Base-by-base conservation (phyloP, 352 stramenopile genomes). In the Phytopythium mirpurense region DNA sequence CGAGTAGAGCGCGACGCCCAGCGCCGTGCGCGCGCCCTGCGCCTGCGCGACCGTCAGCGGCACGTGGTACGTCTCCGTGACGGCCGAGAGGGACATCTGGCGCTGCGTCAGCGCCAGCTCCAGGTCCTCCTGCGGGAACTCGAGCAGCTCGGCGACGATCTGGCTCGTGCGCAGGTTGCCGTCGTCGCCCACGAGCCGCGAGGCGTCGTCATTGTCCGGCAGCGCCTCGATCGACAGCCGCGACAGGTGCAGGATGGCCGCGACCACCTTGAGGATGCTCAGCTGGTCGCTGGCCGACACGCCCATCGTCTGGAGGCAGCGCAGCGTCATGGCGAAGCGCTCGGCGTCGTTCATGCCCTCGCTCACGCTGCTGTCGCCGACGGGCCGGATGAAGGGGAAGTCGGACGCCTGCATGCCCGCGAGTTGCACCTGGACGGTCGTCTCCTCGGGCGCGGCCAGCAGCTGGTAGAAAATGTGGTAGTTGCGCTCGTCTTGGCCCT, bases 381-480 rank as follows among this genome's bases (percentile, higher is more conserved):
- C 41, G 0, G 75, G 70, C 40, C 74, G 70, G n/a, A 88, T 81
- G 48, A 90, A 86, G 12, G 78, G 81, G 59, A 96, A 98, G 42
- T 95, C 78, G 32, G 80, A 74, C 16, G 86, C 70, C 40, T 82
- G 56, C 56, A 85, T 67, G 10, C 91, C 74, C 7, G 74, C 66
- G n/a, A 97, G 68, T 37, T 90, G 68, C 9, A 92, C 72, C 31
- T 80, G 72, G 23, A 68, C 51, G 10, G 67, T 83, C 51, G 76
- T 70, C 31, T 82, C 65, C 16, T 75, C 72, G 0, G 67, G 63
- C 1, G 79, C 72, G 16, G 81, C 78, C 11, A 93, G 67, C 32
- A 99, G 62, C 59, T 98, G 88, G 76, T 99, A 99, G 66, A 99
- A 99, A 50, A 99, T 97, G 72, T 99, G 96, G 81, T 98, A 99